Base-by-base conservation (phyloP, 192 early-diverging fungal species). In the Gryganskiella cystojenkinii region DNA sequence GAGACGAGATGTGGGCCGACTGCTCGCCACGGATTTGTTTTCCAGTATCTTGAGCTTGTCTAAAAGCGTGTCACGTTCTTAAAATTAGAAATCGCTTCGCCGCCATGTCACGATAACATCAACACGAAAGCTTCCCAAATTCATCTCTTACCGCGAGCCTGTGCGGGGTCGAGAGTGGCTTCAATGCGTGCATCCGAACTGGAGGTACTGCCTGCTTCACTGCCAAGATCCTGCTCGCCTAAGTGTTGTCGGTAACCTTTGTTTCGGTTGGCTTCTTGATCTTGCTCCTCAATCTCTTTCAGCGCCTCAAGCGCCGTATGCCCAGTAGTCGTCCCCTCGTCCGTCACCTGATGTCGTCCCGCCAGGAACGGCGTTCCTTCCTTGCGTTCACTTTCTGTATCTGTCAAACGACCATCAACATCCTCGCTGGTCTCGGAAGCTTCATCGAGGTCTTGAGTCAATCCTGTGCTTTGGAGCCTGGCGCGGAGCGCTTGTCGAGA, bases 241-340 rank as follows among this genome's bases (percentile, higher is more conserved):
- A 37, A 4, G 55, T 42, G 3, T 17, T 35, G 17, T 25, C 71
- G 56, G 1, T 52, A 31, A n/a, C 64, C 72, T 40, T 63, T 64
- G 11, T 13, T 22, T 19, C 42, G 65, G 10, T 58, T 53, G 10
- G 52, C 74, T 24, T 60, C 74, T 22, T 37, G 61, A 22, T 69
- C 74, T n/a, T 78, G 65, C 25, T 69, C 74, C 5, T 78, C 74
- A 43, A 78, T 69, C 37, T 69, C 64, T 30, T 61, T 63, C 42
- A 78, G 34, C 17, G 74, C 56, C 27, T 68, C 45, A 6, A 17
- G 74, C 74, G 43, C 58, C 44, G 15, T 5, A 34, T 56, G 10
- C 30, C 52, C 9, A 52, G 4, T 24, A 22, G 15, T 45, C 65
- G 46, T 25, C 52, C 62, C n/a, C 22, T 35, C 17, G 49, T 15